A percentile compares a stretch with the other conserved stretches of the same genome.
These are phyloP conservation scores for Xylaria digitata DNA, from an alignment of 2,329 filamentous ascomycete species.

Conservation along the genomic window DNA sequence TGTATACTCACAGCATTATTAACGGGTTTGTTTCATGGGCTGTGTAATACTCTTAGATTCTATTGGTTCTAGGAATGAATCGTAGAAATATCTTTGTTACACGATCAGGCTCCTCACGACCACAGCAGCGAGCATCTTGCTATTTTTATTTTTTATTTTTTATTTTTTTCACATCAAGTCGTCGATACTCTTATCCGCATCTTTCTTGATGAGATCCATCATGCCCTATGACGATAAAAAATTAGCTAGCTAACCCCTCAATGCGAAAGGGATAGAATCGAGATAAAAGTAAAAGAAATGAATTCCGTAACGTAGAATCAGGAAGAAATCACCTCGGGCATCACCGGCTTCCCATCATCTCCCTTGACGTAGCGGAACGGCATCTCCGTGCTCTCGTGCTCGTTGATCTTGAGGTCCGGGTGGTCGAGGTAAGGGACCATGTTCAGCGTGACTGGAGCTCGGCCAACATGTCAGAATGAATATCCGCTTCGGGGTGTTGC, in stretches of 20 bases:
- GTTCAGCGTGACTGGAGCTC: conserved; percentile 65
- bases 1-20: not conserved
- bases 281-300: not conserved
- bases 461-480: not conserved
- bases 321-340: conserved; percentile 80
- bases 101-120: not conserved
- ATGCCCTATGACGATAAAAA: conserved; percentile 75
- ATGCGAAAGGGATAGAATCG: not conserved
- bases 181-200: conserved; percentile 90
- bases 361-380: conserved; percentile 94
- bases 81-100: not conserved
- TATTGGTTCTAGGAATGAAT: not conserved
- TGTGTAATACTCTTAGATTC: not conserved
- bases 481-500: not conserved
- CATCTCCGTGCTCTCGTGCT: conserved; percentile 96
- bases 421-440: conserved; percentile 86
- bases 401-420: conserved; percentile 88
- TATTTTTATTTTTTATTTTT: no score
- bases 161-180: conserved; percentile 77
- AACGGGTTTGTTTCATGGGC: not conserved
- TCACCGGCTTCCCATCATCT: conserved; percentile 80
- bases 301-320: not conserved
- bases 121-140: not conserved
- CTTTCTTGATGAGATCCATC: conserved; percentile 91
- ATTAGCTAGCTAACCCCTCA: not conserved